Percentiles rank a stretch among this genome's conserved stretches.
phyloP scores from a whole-genome alignment of 148 eudicot genomes.

The Chenopodium suecicum region DNA sequence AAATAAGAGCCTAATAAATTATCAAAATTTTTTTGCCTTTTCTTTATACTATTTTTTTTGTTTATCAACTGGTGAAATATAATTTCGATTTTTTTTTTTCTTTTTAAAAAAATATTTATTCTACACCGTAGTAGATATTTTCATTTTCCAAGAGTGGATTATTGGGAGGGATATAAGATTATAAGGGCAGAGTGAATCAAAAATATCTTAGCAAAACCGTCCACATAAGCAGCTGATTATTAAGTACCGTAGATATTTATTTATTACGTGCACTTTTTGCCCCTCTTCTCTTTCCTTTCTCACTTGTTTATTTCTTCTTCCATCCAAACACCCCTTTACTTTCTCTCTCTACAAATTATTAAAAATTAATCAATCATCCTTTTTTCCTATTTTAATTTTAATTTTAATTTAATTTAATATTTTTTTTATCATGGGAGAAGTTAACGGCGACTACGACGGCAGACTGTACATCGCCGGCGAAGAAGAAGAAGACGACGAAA shows the following conservation, averaged over 20 bases:
- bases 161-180: too few relatives aligned
- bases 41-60: too few relatives aligned
- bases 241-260: neutral
- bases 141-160: too few relatives aligned
- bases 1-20: too few relatives aligned
- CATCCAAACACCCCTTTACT: constrained; percentile 17
- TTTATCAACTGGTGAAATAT: too few relatives aligned
- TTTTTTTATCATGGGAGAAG: constrained; percentile 20
- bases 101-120: too few relatives aligned
- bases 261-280: constrained; percentile 5
- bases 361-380: neutral
- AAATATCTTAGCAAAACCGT: constrained; percentile 23
- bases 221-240: constrained; percentile 20
- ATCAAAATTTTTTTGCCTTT: too few relatives aligned
- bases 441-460: constrained; percentile 17
- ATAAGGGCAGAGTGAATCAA: neutral
- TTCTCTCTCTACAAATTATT: constrained; percentile 14
- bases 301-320: neutral
- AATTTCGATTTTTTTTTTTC: too few relatives aligned
- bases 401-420: neutral
- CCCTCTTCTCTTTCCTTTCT: neutral
- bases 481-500: constrained; percentile 16
- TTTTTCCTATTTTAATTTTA: neutral
- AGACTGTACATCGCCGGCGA: neutral
- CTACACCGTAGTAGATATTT: too few relatives aligned